These are phyloP conservation scores for Dunaliella primolecta DNA, from an alignment of 139 green algal genomes.

Conservation along the genomic window DNA sequence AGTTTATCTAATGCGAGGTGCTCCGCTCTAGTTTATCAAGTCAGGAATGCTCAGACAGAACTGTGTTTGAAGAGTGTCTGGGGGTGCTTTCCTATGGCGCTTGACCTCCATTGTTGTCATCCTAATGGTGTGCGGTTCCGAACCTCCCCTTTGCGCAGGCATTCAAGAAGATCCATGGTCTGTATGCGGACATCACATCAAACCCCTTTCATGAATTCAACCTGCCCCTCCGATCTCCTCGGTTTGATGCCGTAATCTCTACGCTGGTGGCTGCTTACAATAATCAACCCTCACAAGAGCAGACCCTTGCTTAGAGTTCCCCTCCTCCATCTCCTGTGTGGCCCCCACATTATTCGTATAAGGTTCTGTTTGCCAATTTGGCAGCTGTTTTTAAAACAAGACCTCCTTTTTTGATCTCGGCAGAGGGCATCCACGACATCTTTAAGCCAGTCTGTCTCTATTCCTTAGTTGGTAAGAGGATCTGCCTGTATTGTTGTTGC, in stretches of 20 bases:
- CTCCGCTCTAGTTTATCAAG: no score
- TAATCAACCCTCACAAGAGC: not conserved
- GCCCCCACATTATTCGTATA: not conserved
- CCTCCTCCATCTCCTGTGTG: no score
- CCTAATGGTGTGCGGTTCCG: no score
- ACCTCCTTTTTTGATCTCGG: not conserved
- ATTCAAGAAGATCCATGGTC: conserved; percentile 50
- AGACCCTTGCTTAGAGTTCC: not conserved
- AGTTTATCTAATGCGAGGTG: no score
- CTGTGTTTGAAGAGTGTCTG: no score
- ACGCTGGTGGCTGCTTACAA: conserved; percentile 11
- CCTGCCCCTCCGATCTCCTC: conserved; percentile 25
- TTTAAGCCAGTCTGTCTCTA: not conserved
- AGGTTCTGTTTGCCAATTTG: not conserved
- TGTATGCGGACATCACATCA: conserved; percentile 74
- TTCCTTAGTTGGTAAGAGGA: not conserved
- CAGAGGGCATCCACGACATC: not conserved
- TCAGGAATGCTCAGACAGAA: no score
- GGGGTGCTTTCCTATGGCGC: no score
- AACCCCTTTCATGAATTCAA: conserved; percentile 83
- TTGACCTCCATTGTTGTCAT: no score
- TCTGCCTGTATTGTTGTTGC: not conserved
- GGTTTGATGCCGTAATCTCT: conserved; percentile 28
- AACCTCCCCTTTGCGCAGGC: no score
- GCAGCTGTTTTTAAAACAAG: not conserved